phyloP scores from a whole-genome alignment of 1,284 basidiomycete species.

The Phenoliferia sp. region DNA sequence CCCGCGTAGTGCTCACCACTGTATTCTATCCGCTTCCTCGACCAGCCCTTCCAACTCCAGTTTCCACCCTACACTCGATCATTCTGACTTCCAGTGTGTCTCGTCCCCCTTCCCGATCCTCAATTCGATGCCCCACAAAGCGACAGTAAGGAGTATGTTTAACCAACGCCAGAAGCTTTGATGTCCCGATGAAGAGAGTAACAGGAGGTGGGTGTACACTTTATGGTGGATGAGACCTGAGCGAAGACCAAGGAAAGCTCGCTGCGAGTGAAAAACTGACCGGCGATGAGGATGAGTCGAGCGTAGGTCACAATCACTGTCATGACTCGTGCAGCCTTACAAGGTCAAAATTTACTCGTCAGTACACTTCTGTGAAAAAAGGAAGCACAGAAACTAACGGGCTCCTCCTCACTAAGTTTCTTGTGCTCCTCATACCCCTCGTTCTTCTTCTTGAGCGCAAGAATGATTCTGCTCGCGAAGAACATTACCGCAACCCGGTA shows the following conservation, averaged over 20 bases:
- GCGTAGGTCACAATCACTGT: conserved; percentile 29
- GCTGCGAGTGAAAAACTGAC: not conserved
- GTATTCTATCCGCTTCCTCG: not conserved
- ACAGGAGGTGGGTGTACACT: conserved; percentile 37
- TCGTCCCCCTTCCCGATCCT: conserved; percentile 18
- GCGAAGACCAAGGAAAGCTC: not conserved
- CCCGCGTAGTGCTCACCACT: not conserved
- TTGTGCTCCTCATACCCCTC: conserved; percentile 32
- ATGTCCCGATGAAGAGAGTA: conserved; percentile 26
- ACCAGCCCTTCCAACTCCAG: not conserved
- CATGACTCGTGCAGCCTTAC: conserved; percentile 24
- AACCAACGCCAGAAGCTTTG: conserved; percentile 34
- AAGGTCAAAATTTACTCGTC: not conserved
- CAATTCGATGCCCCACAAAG: conserved; percentile 35
- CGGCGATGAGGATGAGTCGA: conserved; percentile 24
- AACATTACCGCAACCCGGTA: conserved; percentile 37
- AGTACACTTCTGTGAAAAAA: not conserved
- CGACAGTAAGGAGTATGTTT: conserved; percentile 31
- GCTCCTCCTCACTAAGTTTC: conserved; percentile 32
- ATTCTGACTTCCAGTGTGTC: conserved; percentile 18
- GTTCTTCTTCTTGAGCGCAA: conserved; percentile 32
- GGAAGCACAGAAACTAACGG: conserved; percentile 3
- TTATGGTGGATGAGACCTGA: conserved; percentile 1
- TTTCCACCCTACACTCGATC: not conserved
- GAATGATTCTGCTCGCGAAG: conserved; percentile 33